A percentile compares a stretch with the other conserved stretches of the same genome.
These are phyloP conservation scores for Aurantiochytrium sp. DNA, from an alignment of 108 stramenopile species.

Conservation along the genomic window DNA sequence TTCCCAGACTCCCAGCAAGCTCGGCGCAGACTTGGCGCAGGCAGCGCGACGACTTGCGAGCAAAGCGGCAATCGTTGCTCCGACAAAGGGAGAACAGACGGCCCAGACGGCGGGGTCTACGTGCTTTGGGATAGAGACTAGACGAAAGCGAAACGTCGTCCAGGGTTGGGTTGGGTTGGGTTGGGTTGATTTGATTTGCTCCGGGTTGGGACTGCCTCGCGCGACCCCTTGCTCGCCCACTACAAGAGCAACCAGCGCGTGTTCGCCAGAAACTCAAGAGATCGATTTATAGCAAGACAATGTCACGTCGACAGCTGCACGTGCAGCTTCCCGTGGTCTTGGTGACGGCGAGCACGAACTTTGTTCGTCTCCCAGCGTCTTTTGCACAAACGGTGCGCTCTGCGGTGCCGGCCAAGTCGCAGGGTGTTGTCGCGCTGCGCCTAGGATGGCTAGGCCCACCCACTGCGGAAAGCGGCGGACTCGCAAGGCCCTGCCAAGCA, in stretches of 20 bases:
- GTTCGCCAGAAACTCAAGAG: background rate
- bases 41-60: no score
- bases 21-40: no score
- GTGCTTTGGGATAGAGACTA: no score
- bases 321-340: background rate
- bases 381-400: background rate
- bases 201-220: no score
- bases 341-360: background rate
- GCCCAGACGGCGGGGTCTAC: no score
- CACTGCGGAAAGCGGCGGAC: background rate
- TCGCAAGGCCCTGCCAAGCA: background rate
- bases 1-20: background rate
- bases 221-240: background rate
- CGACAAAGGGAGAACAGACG: no score
- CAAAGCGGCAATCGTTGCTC: no score
- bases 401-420: background rate
- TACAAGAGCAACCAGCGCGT: background rate
- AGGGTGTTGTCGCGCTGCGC: background rate
- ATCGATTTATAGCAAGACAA: background rate
- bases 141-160: no score
- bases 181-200: no score
- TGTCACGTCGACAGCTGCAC: background rate
- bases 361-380: background rate
- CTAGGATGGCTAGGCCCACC: slow-evolving; percentile 9
- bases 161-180: no score